A percentile compares a stretch with the other conserved stretches of the same genome.
These are phyloP conservation scores for Globisporangium spinosum DNA, from an alignment of 352 stramenopile species.

Conservation along the genomic window DNA sequence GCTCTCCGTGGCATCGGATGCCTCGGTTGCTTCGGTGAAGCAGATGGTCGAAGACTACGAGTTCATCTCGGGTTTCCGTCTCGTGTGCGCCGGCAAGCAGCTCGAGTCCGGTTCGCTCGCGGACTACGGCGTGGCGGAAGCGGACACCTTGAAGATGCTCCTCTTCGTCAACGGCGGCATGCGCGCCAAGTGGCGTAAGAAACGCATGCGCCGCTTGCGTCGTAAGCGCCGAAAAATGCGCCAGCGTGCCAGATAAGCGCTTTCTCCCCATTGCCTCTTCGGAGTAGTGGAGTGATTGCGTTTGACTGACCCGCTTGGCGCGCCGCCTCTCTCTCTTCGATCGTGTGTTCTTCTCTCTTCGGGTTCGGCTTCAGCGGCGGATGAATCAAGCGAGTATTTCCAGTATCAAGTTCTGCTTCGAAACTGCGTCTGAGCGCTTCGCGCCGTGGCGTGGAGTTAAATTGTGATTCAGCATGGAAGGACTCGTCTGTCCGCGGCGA, in stretches of 20 bases:
- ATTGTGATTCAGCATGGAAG: too few species aligned
- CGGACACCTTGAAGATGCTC: conserved; percentile 90
- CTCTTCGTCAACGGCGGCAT: conserved; percentile 92
- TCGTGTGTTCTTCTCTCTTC: too few species aligned
- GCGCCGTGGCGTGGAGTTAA: too few species aligned
- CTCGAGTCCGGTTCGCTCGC: conserved; percentile 83
- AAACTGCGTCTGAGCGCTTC: too few species aligned
- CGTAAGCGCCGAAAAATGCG: conserved; percentile 99
- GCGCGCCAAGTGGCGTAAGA: conserved; percentile 98
- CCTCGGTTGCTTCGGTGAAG: conserved; percentile 91
- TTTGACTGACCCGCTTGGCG: conserved; percentile 6
- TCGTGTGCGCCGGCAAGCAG: conserved; percentile 85
- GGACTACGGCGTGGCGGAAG: conserved; percentile 90
- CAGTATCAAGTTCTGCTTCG: too few species aligned
- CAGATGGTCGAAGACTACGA: conserved; percentile 93
- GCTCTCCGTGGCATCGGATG: conserved; percentile 75
- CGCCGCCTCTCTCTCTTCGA: too few species aligned
- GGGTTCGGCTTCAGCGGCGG: too few species aligned
- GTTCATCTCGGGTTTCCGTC: conserved; percentile 92
- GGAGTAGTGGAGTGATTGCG: neutral
- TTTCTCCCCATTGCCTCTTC: neutral
- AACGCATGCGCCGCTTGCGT: conserved; percentile 96
- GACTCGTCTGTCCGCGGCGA: too few species aligned
- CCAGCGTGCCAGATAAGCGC: conserved; percentile 96
- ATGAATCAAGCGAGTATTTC: too few species aligned